These are phyloP conservation scores for Pythium chondricola DNA, from an alignment of 352 stramenopile species.

Conservation along the genomic window DNA sequence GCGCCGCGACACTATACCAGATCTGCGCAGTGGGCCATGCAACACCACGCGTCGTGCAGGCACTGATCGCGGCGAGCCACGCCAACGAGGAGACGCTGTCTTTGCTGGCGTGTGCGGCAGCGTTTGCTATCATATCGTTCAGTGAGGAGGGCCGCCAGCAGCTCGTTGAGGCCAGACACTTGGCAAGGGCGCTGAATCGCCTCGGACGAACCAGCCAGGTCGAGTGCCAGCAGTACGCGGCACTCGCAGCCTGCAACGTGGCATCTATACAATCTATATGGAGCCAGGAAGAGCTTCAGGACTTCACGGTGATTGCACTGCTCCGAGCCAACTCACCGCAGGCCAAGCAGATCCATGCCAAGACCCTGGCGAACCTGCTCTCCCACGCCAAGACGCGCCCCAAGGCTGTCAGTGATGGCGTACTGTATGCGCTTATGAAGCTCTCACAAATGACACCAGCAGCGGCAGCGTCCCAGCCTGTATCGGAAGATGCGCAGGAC, in stretches of 20 bases:
- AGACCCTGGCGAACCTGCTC: constrained; percentile 72
- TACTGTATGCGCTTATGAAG: constrained; percentile 78
- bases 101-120: constrained; percentile 60
- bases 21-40: constrained; percentile 51
- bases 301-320: constrained; percentile 77
- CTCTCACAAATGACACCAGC: constrained; percentile 55
- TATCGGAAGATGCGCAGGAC: not conserved
- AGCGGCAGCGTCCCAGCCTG: constrained; percentile 2
- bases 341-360: constrained; percentile 79
- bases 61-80: constrained; percentile 64
- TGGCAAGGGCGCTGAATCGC: constrained; percentile 64
- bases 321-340: constrained; percentile 70
- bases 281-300: constrained; percentile 66
- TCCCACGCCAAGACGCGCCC: constrained; percentile 44
- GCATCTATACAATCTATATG: constrained; percentile 63
- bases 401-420: constrained; percentile 65
- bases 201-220: constrained; percentile 64
- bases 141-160: constrained; percentile 47
- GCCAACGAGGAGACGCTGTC: constrained; percentile 62
- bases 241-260: constrained; percentile 75
- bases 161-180: constrained; percentile 34
- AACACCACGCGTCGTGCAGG: constrained; percentile 45
- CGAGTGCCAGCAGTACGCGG: constrained; percentile 74
- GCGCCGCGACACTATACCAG: constrained; percentile 68
- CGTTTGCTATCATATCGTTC: constrained; percentile 79